These are phyloP conservation scores for Phytophthora aleatoria DNA, from an alignment of 352 stramenopile species.

Conservation along the genomic window DNA sequence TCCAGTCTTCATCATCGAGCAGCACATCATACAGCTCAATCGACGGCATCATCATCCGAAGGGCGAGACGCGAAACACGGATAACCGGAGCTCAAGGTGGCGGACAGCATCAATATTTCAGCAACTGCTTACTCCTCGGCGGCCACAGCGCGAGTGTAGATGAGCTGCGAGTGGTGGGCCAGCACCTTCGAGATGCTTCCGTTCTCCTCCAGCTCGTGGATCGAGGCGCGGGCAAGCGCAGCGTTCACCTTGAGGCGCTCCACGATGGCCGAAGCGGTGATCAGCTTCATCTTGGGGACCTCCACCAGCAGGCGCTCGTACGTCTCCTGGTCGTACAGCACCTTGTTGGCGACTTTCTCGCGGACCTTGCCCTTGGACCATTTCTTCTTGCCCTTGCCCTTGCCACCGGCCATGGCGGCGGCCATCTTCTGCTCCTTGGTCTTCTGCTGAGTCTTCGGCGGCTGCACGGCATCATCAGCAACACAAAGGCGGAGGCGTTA, in stretches of 20 bases:
- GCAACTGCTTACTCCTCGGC: constrained; percentile 73
- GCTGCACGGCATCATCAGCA: constrained; percentile 54
- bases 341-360: constrained; percentile 99
- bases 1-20: constrained; percentile 21
- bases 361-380: constrained; percentile 99
- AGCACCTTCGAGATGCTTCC: constrained; percentile 96
- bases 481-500: constrained; percentile 24
- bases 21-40: constrained; percentile 14
- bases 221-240: constrained; percentile 96
- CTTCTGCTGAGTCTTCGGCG: constrained; percentile 99
- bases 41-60: constrained; percentile 13
- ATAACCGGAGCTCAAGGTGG: constrained; percentile 19
- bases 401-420: constrained; percentile 97
- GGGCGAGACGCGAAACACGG: constrained; percentile 8
- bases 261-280: constrained; percentile 98
- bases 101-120: constrained; percentile 20
- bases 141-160: constrained; percentile 97
- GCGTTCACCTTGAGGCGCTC: constrained; percentile 99
- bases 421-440: constrained; percentile 99
- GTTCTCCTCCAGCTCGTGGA: constrained; percentile 96
- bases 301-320: constrained; percentile 98
- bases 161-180: constrained; percentile 96
- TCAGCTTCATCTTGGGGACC: constrained; percentile 99
- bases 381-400: constrained; percentile 99
- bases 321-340: constrained; percentile 99